Conservation (phyloP, 2,329 filamentous ascomycete species). For the Diaporthe batatas region DNA sequence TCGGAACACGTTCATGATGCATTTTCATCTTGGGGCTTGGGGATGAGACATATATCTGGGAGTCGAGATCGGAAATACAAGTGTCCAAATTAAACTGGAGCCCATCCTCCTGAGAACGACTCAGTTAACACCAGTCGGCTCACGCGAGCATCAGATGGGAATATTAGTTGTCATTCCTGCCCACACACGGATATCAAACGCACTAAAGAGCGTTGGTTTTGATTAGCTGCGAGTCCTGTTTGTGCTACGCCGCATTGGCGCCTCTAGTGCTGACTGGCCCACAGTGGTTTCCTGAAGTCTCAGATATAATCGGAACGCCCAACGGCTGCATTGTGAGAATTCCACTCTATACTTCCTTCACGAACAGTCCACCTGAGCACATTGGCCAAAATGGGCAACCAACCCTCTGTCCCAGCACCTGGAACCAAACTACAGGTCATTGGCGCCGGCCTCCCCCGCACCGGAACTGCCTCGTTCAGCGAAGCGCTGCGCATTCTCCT, state of each 20-base stretch:
- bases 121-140: too few relatives aligned
- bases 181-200: not conserved
- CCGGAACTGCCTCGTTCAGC: slow-evolving; percentile 18
- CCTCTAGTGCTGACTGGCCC: slow-evolving; percentile 20
- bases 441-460: slow-evolving; percentile 11
- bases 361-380: not conserved
- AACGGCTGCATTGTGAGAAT: not conserved
- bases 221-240: not conserved
- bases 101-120: not conserved
- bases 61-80: too few relatives aligned
- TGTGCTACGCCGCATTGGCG: not conserved
- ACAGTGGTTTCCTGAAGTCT: too few relatives aligned
- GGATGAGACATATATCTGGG: too few relatives aligned
- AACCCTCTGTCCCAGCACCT: not conserved
- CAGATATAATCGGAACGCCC: not conserved
- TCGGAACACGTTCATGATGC: not conserved
- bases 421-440: slow-evolving; percentile 6
- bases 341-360: not conserved
- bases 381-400: not conserved
- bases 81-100: not conserved
- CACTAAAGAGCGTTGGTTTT: not conserved
- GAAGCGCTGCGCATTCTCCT: slow-evolving; percentile 14
- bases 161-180: not conserved
- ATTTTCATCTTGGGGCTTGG: too few relatives aligned
- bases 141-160: not conserved